These are phyloP conservation scores for Calocybe cyanea DNA, from an alignment of 768 basidiomycete genomes.

Conservation along the genomic window DNA sequence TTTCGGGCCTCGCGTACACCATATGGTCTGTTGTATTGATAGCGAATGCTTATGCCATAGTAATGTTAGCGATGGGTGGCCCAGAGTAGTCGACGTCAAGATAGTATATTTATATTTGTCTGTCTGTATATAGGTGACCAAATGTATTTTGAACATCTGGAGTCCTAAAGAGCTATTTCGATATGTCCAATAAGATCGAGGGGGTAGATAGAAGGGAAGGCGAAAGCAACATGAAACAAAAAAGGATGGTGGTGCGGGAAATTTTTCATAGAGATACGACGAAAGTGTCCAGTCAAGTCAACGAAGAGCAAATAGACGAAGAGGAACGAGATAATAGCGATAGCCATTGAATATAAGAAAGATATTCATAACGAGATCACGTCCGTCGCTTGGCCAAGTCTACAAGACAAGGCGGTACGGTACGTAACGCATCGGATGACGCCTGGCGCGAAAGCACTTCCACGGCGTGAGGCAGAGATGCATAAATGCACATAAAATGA, in stretches of 20 bases:
- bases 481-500: constrained; percentile 23
- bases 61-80: constrained; percentile 34
- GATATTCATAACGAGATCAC: constrained; percentile 52
- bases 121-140: background rate
- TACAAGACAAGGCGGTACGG: constrained; percentile 54
- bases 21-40: constrained; percentile 45
- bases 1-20: constrained; percentile 39
- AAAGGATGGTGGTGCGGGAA: constrained; percentile 1
- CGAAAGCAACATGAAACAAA: constrained; percentile 14
- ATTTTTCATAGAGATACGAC: background rate
- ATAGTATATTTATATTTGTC: background rate
- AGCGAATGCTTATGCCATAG: constrained; percentile 52
- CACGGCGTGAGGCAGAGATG: constrained; percentile 14
- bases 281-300: background rate
- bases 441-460: constrained; percentile 37
- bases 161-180: background rate
- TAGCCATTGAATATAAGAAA: constrained; percentile 12
- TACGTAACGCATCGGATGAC: constrained; percentile 58
- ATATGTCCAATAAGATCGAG: background rate
- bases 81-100: background rate
- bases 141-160: background rate
- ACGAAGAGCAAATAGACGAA: background rate
- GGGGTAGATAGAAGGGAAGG: background rate
- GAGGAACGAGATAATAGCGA: constrained; percentile 3
- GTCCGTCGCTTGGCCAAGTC: constrained; percentile 62